phyloP scores from a whole-genome alignment of 2,329 filamentous ascomycete genomes.

The Stromatinia cepivora region DNA sequence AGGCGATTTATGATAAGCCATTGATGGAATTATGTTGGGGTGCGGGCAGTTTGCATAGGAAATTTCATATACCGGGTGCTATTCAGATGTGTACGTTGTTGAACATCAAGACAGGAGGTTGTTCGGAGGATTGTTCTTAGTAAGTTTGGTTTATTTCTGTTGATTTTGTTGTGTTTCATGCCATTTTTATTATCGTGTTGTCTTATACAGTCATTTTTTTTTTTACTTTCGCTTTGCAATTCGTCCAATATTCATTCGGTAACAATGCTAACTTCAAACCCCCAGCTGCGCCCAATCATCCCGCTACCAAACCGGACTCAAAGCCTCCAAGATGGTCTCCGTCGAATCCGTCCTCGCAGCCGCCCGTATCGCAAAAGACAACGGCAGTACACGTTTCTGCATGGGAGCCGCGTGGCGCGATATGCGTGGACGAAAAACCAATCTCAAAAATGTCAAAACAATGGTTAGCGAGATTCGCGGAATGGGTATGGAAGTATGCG shows the following conservation, averaged over 20 bases:
- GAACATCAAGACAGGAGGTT: conserved; percentile 95
- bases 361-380: conserved; percentile 73
- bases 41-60: conserved; percentile 72
- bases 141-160: conserved; percentile 19
- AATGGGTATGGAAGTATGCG: conserved; percentile 87
- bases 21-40: conserved; percentile 77
- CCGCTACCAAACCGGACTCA: conserved; percentile 72
- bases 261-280: not conserved
- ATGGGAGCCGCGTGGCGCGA: conserved; percentile 95
- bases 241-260: no score
- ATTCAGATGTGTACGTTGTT: conserved; percentile 93
- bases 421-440: conserved; percentile 86
- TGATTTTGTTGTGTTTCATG: not conserved
- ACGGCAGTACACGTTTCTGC: conserved; percentile 88
- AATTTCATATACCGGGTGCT: conserved; percentile 79
- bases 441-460: conserved; percentile 76
- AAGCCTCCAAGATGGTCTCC: conserved; percentile 74
- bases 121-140: conserved; percentile 89
- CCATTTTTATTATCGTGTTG: not conserved
- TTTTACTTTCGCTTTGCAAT: accelerated
- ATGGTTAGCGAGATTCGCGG: conserved; percentile 81
- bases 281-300: conserved; percentile 75
- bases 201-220: accelerated
- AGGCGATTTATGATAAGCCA: conserved; percentile 77
- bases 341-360: conserved; percentile 80